A percentile compares a stretch with the other conserved stretches of the same genome.
Evolutionary conservation across 2,329 filamentous ascomycete genomes (phyloP).

Genomic region (Sporothrix sp.): DNA sequence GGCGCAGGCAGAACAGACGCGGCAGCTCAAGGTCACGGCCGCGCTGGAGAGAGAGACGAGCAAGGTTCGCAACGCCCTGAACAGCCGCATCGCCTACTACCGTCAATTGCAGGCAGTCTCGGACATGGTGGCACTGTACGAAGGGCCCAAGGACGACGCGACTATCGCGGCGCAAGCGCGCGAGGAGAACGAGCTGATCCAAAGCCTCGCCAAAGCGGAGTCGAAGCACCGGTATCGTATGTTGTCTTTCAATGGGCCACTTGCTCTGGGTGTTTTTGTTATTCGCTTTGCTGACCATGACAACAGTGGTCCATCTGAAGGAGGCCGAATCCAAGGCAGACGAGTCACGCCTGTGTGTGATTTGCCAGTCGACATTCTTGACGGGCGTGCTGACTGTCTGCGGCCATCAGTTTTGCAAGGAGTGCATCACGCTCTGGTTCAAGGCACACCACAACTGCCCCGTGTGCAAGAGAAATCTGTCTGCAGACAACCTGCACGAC

Average conservation of each 20-base stretch:
- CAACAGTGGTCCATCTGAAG: slow-evolving; percentile 43
- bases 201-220: slow-evolving; percentile 51
- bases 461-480: slow-evolving; percentile 65
- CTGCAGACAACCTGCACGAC: slow-evolving; percentile 62
- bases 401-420: slow-evolving; percentile 85
- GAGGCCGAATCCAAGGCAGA: slow-evolving; percentile 47
- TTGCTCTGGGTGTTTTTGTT: too few species aligned
- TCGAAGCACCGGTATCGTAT: slow-evolving; percentile 66
- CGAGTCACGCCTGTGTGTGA: slow-evolving; percentile 65
- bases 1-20: slow-evolving; percentile 43
- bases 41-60: slow-evolving; percentile 62
- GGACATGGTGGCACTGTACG: slow-evolving; percentile 69
- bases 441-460: slow-evolving; percentile 66
- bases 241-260: slow-evolving; percentile 24
- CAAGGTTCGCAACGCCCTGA: slow-evolving; percentile 68
- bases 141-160: slow-evolving; percentile 49
- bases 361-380: slow-evolving; percentile 70
- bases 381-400: slow-evolving; percentile 77
- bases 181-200: slow-evolving; percentile 41
- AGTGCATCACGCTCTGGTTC: slow-evolving; percentile 77
- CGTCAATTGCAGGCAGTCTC: slow-evolving; percentile 84
- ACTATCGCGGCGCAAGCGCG: slow-evolving; percentile 32
- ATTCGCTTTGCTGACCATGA: too few species aligned
- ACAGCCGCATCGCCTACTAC: slow-evolving; percentile 80
- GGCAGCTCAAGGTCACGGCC: slow-evolving; percentile 40